phyloP scores from a whole-genome alignment of 2,329 filamentous ascomycete genomes.

The Botrytis porri region DNA sequence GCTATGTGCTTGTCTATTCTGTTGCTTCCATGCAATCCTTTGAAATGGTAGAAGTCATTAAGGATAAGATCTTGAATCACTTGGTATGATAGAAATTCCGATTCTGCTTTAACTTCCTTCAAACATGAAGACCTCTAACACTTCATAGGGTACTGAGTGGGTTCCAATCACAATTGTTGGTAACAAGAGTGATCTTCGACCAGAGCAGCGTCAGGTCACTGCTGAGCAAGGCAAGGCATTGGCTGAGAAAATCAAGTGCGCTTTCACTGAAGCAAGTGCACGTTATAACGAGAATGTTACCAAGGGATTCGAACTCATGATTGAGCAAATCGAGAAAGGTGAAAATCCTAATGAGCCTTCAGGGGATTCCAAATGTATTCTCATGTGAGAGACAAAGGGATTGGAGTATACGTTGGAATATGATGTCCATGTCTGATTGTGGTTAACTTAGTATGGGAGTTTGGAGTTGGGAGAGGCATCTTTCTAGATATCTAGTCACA shows the following conservation, averaged over 20 bases:
- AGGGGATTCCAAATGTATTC: constrained; percentile 72
- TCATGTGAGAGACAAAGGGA: constrained; percentile 63
- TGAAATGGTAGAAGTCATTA: constrained; percentile 94
- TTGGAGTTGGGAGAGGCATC: constrained; percentile 20
- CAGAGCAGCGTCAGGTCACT: constrained; percentile 89
- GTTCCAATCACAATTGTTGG: constrained; percentile 93
- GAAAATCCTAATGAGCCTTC: constrained; percentile 85
- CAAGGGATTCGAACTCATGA: constrained; percentile 90
- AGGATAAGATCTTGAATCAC: constrained; percentile 96
- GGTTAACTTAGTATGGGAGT: constrained; percentile 15
- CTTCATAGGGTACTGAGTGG: constrained; percentile 76
- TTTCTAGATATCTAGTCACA: constrained; percentile 10
- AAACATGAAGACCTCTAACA: constrained; percentile 2
- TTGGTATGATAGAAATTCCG: constrained; percentile 56
- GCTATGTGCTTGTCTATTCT: constrained; percentile 98
- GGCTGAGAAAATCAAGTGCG: constrained; percentile 83
- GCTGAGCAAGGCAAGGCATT: constrained; percentile 81
- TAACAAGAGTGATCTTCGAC: constrained; percentile 92
- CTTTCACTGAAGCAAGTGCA: constrained; percentile 91
- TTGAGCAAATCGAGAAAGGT: constrained; percentile 90
- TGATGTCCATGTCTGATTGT: constrained; percentile 12
- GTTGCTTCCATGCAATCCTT: constrained; percentile 91
- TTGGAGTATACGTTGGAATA: constrained; percentile 16
- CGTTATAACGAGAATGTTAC: constrained; percentile 91
- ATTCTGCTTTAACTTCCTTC: constrained; percentile 6